Percentiles rank a stretch among this genome's conserved stretches.
Evolutionary conservation across 805 yeast species (phyloP).

Genomic region (Cyberlindnera maritima): DNA sequence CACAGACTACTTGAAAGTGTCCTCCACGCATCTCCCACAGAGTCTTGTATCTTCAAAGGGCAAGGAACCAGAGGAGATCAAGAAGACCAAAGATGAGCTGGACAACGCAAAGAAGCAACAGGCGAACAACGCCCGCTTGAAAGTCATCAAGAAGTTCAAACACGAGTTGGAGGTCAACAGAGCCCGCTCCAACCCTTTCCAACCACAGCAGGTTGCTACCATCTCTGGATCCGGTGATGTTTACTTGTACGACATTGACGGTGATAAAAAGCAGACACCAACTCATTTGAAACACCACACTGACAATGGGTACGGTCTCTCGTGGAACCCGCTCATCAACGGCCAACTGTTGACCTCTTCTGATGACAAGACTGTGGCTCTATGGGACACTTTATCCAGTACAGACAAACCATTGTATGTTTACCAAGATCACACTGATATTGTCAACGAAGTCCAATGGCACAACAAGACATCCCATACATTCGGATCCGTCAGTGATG

Average conservation of each 20-base stretch:
- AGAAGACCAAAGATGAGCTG: slow-evolving; percentile 8
- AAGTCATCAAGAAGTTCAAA: slow-evolving; percentile 55
- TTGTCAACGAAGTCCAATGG: slow-evolving; percentile 79
- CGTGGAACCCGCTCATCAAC: slow-evolving; percentile 52
- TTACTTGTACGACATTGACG: slow-evolving; percentile 43
- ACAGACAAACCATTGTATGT: slow-evolving; percentile 30
- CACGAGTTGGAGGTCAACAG: slow-evolving; percentile 69
- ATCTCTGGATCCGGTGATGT: slow-evolving; percentile 67
- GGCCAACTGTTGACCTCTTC: slow-evolving; percentile 59
- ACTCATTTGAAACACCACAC: slow-evolving; percentile 46
- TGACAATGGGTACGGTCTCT: slow-evolving; percentile 72
- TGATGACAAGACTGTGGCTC: slow-evolving; percentile 62
- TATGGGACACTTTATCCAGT: slow-evolving; percentile 48
- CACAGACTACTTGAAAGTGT: slow-evolving; percentile 62
- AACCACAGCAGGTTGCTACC: slow-evolving; percentile 53
- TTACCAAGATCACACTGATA: slow-evolving; percentile 45
- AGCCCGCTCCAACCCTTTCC: slow-evolving; percentile 68
- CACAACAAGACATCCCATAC: slow-evolving; percentile 45
- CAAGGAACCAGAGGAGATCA: slow-evolving; percentile 28
- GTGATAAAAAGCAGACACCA: slow-evolving; percentile 29
- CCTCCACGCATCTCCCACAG: slow-evolving; percentile 56
- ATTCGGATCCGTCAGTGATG: slow-evolving; percentile 77
- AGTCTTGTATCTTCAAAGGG: slow-evolving; percentile 29
- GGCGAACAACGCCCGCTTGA: slow-evolving; percentile 50
- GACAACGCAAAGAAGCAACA: slow-evolving; percentile 20